Evolutionary conservation across 139 green algal genomes (phyloP).

Genomic region (Chlamydomonas urium): DNA sequence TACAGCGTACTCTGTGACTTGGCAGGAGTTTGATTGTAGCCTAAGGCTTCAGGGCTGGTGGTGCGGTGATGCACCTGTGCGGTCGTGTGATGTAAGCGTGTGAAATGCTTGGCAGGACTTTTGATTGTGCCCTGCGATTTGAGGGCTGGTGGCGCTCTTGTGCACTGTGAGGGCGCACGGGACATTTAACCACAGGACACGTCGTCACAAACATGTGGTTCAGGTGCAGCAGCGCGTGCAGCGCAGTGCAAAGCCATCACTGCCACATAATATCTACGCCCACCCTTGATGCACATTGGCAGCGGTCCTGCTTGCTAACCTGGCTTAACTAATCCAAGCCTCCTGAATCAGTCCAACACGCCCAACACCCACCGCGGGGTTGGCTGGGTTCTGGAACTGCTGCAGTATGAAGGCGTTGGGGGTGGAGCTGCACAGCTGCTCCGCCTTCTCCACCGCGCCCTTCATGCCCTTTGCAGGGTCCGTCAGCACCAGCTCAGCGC

Average conservation of each 20-base stretch:
- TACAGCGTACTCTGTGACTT: background rate
- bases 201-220: background rate
- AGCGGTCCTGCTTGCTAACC: too few relatives aligned
- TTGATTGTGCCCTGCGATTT: background rate
- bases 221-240: background rate
- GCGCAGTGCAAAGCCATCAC: background rate
- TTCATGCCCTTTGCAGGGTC: constrained; percentile 69
- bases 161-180: background rate
- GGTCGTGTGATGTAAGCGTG: background rate
- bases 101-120: background rate
- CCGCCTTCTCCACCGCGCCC: constrained; percentile 84
- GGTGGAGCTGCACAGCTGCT: constrained; percentile 70
- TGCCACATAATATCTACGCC: too few relatives aligned
- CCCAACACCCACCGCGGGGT: constrained; percentile 61
- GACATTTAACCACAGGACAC: background rate
- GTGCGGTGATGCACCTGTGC: background rate
- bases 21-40: background rate
- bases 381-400: constrained; percentile 98
- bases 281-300: too few relatives aligned
- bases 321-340: too few relatives aligned
- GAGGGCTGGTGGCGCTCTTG: background rate
- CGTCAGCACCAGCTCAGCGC: constrained; percentile 84
- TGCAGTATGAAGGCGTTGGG: constrained; percentile 84
- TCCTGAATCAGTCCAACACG: too few relatives aligned
- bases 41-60: background rate